Percentiles rank a stretch among this genome's conserved stretches.
phyloP scores from a whole-genome alignment of 2,329 filamentous ascomycete genomes.

The Ascosphaera acerosa region DNA sequence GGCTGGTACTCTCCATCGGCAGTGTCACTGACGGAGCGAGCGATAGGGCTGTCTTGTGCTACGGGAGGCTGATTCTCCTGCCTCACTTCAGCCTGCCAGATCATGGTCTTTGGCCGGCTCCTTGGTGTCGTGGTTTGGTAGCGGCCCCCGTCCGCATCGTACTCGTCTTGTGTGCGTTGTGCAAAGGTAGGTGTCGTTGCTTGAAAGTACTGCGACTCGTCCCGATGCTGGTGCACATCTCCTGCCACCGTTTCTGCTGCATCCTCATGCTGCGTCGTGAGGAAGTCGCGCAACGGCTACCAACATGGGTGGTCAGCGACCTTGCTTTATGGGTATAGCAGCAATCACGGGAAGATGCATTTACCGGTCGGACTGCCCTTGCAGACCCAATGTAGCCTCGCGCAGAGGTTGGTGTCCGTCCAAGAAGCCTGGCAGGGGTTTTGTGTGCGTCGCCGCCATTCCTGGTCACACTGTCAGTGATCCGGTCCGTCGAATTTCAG shows the following conservation, averaged over 20 bases:
- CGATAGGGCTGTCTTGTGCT: no score
- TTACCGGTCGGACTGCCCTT: not conserved
- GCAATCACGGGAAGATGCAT: not conserved
- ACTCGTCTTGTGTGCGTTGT: no score
- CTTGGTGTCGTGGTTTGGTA: no score
- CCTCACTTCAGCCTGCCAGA: no score
- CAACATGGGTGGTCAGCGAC: not conserved
- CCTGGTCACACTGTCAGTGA: no score
- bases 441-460: constrained; percentile 93
- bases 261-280: constrained; percentile 19
- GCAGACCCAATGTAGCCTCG: constrained; percentile 20
- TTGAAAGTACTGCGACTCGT: not conserved
- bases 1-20: no score
- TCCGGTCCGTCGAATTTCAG: no score
- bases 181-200: no score
- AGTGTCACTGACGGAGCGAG: no score
- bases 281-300: constrained; percentile 24
- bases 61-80: no score
- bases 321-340: not conserved
- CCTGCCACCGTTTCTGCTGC: constrained; percentile 1
- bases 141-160: no score
- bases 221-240: not conserved
- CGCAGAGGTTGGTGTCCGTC: constrained; percentile 23
- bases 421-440: constrained; percentile 24
- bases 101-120: no score